phyloP scores from a whole-genome alignment of 2,329 filamentous ascomycete genomes.

The Apiospora rasikravindrae region DNA sequence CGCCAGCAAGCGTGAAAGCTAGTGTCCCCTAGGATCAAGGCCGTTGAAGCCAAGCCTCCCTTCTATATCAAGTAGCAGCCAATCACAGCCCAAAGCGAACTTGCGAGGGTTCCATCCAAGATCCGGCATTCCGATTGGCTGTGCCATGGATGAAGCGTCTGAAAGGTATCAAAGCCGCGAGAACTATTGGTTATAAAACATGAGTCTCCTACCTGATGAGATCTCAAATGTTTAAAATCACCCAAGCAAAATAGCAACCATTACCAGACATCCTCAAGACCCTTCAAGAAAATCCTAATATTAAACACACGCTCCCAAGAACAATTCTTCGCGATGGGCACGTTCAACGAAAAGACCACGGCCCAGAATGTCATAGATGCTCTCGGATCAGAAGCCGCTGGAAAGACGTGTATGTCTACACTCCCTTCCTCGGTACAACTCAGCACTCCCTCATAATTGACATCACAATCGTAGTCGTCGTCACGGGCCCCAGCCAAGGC shows the following conservation, averaged over 20 bases:
- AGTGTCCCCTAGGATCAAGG: background rate
- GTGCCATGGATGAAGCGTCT: background rate
- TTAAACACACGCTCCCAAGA: background rate
- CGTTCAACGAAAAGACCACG: constrained; percentile 3
- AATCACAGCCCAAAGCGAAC: background rate
- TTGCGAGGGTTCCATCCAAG: background rate
- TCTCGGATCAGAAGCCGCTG: background rate
- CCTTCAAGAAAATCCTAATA: background rate
- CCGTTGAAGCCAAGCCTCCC: background rate
- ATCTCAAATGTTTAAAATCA: background rate
- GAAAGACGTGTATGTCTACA: background rate
- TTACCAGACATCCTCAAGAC: background rate
- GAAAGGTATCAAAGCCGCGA: background rate
- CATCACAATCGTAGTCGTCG: background rate
- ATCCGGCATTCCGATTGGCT: background rate
- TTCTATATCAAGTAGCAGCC: background rate
- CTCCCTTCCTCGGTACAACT: accelerated
- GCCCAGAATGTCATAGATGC: constrained; percentile 12
- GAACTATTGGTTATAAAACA: background rate
- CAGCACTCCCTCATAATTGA: background rate
- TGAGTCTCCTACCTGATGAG: background rate
- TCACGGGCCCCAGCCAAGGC: background rate
- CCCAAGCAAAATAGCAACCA: background rate
- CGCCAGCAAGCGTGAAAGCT: background rate
- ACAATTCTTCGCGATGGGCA: background rate